Evolutionary conservation across 2,329 filamentous ascomycete genomes (phyloP).

Genomic region (Pseudogymnoascus sp.): DNA sequence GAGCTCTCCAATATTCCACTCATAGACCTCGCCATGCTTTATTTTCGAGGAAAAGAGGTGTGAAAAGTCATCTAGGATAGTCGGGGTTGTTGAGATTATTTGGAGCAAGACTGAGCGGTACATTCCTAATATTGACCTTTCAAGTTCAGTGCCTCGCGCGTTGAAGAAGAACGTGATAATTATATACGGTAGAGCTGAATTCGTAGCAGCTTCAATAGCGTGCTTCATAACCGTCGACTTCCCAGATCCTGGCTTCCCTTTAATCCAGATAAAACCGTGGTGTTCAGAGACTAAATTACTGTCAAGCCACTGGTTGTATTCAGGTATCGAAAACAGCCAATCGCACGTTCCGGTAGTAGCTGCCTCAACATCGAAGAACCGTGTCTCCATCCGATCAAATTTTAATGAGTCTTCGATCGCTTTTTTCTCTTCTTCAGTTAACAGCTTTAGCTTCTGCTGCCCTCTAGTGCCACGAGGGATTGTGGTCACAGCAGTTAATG

Average conservation of each 20-base stretch:
- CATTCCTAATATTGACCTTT: constrained; percentile 40
- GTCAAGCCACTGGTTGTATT: constrained; percentile 35
- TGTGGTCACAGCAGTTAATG: neutral
- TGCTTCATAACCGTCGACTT: constrained; percentile 42
- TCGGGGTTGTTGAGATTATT: constrained; percentile 30
- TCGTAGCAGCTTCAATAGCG: constrained; percentile 15
- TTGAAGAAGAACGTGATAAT: constrained; percentile 29
- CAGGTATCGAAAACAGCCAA: constrained; percentile 32
- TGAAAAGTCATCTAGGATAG: constrained; percentile 28
- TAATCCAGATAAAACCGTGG: constrained; percentile 40
- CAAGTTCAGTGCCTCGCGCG: constrained; percentile 26
- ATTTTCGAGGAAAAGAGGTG: constrained; percentile 17
- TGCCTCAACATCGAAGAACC: neutral
- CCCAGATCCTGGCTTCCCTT: constrained; percentile 38
- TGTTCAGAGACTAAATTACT: constrained; percentile 23
- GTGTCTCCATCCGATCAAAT: neutral
- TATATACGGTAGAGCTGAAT: constrained; percentile 6
- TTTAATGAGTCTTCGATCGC: neutral
- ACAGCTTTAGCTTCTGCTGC: neutral
- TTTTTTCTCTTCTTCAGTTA: neutral
- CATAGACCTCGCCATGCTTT: neutral
- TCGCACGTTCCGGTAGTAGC: constrained; percentile 34
- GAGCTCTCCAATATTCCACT: neutral
- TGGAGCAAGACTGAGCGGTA: constrained; percentile 43
- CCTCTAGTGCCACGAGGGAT: neutral